Conservation (phyloP, 2,329 filamentous ascomycete genomes). For the Sporothrix schenckii region DNA sequence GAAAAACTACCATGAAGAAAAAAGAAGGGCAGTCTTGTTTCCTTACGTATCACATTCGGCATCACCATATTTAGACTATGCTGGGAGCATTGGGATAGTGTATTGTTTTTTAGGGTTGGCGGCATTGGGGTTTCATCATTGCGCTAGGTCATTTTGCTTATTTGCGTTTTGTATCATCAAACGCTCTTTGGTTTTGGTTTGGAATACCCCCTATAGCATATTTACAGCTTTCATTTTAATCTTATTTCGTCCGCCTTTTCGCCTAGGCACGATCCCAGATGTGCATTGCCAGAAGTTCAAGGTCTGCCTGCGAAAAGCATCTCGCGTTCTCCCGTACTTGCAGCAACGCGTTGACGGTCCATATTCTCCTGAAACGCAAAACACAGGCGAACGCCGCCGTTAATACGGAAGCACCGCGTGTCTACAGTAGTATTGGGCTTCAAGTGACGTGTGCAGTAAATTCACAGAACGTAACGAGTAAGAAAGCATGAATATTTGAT, state of each 20-base stretch:
- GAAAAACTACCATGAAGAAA: neutral
- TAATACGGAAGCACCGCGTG: no score
- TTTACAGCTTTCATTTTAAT: constrained; percentile 20
- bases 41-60: neutral
- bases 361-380: no score
- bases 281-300: no score
- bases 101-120: neutral
- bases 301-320: no score
- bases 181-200: constrained; percentile 16
- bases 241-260: neutral
- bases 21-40: neutral
- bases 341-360: no score
- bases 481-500: constrained; percentile 17
- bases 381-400: no score
- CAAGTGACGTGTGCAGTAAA: no score
- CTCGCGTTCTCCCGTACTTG: no score
- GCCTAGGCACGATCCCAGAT: neutral
- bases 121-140: constrained; percentile 18
- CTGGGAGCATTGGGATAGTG: constrained; percentile 17
- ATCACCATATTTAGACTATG: constrained; percentile 31
- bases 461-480: no score
- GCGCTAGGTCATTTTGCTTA: neutral
- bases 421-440: no score
- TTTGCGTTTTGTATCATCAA: neutral
- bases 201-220: constrained; percentile 32